phyloP scores from a whole-genome alignment of 805 yeast species.

The Cyberlindnera maritima region DNA sequence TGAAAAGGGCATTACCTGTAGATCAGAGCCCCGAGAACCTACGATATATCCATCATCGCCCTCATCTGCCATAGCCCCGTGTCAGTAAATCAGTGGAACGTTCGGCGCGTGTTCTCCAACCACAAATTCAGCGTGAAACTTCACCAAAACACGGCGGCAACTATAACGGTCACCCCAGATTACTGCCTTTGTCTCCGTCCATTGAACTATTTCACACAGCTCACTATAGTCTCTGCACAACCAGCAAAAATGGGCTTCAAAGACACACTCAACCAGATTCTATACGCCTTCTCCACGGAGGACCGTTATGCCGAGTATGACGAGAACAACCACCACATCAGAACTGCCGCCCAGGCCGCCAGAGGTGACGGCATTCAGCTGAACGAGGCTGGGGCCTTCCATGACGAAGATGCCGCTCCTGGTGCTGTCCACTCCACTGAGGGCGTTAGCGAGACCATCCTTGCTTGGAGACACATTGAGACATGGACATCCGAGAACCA shows the following conservation, averaged over 20 bases:
- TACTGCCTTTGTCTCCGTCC: background rate
- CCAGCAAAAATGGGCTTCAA: conserved; percentile 35
- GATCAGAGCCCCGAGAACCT: no score
- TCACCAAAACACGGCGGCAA: background rate
- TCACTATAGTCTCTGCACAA: no score
- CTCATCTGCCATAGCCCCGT: background rate
- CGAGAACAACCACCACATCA: conserved; percentile 39
- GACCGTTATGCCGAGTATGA: conserved; percentile 72
- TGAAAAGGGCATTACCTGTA: background rate
- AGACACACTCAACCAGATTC: conserved; percentile 52
- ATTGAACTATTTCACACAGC: no score
- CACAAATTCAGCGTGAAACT: background rate
- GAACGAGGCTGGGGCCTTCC: conserved; percentile 32
- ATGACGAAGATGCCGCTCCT: conserved; percentile 32
- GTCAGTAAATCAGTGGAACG: background rate
- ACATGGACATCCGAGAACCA: conserved; percentile 76
- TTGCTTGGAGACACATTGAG: conserved; percentile 89
- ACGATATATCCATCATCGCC: background rate
- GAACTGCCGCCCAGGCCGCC: conserved; percentile 21
- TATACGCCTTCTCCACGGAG: conserved; percentile 61
- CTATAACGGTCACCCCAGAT: background rate
- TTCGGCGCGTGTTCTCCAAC: background rate
- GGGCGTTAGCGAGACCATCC: conserved; percentile 71
- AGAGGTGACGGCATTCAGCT: conserved; percentile 18
- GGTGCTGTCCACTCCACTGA: conserved; percentile 37